Evolutionary conservation across 805 yeast species (phyloP), one percentile per base, ranked within the genome.

Genomic region (Yamadazyma sp.): DNA sequence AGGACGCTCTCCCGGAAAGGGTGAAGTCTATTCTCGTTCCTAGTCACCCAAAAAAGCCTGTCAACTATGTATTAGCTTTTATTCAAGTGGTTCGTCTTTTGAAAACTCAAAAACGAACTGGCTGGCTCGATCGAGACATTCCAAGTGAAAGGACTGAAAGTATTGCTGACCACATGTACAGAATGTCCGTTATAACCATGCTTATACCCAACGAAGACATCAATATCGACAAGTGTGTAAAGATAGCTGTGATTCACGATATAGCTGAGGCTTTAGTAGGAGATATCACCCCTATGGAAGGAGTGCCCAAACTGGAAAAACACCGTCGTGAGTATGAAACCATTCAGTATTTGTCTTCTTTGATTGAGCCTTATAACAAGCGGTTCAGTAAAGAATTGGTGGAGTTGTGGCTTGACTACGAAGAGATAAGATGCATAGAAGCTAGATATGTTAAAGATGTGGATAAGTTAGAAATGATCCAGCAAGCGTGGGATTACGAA

Each of bases 191-290:
- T 14, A 78, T 88, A 28, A 71, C 91, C 15, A 77, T 89, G 83
- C 60, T 88, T 16, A 72, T 87, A 28, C 76, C 77, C 13, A 49
- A 72, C 35, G 61, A 61, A n/a, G 60, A 67, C 2, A 68, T 84
- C 21, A 79, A 85, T 59, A 67, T 75, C 17, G 72, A 75, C 42
- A 77, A 77, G 49, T 88, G 96, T 67, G 83, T 81, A 34, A 83
- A 84, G 61, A 89, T 91, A 37, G 89, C 96, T 1, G 67, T 89
- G 27, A 80, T 89, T 21, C 99, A 91, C 67, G 99, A 91, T 60
- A 84, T 91, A 52, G 96, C 98, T 8, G 99, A 91, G 68, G 61
- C 90, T 3, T 66, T 91, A 19, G 98, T 91, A 10, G 99, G 99
- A 21, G 99, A 91, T 59, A 86, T 91, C 35, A 89, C 95, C 2